Evolutionary conservation across 1,284 basidiomycete species (phyloP).

Genomic region (Microbotryum scabiosae): DNA sequence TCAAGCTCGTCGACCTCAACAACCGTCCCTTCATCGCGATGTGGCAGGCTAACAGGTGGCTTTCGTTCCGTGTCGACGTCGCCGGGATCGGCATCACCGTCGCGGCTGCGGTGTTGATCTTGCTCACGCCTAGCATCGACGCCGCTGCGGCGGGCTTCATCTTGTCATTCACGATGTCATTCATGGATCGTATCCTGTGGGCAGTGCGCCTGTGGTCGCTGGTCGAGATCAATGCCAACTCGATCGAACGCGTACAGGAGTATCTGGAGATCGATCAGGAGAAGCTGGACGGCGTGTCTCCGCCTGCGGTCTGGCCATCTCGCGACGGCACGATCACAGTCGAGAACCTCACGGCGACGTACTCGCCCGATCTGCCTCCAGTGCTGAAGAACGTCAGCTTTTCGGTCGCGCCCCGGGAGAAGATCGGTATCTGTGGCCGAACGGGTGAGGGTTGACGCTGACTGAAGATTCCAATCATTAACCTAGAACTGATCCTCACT

Average conservation of each 20-base stretch:
- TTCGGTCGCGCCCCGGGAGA: conserved; percentile 43
- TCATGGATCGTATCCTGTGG: conserved; percentile 45
- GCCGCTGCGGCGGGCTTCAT: conserved; percentile 40
- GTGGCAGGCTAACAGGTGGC: conserved; percentile 44
- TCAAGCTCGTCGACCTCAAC: conserved; percentile 45
- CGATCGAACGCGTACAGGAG: conserved; percentile 46
- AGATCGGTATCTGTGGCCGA: conserved; percentile 48
- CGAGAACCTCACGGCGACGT: conserved; percentile 43
- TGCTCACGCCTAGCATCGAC: conserved; percentile 39
- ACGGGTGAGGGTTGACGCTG: conserved; percentile 38
- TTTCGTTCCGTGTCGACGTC: conserved; percentile 44
- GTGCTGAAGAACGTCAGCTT: conserved; percentile 47
- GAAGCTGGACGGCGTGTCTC: conserved; percentile 42
- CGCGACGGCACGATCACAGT: conserved; percentile 43
- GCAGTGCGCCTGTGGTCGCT: conserved; percentile 45
- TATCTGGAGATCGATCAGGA: conserved; percentile 47
- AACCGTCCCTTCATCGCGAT: conserved; percentile 39
- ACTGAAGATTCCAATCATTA: background rate
- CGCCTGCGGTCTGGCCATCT: conserved; percentile 47
- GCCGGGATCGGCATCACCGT: conserved; percentile 45
- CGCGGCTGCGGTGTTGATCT: conserved; percentile 42
- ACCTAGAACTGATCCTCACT: no score
- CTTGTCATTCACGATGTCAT: conserved; percentile 37
- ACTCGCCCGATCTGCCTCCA: conserved; percentile 46
- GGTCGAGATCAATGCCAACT: conserved; percentile 45